Base-by-base conservation (phyloP, 1,284 basidiomycete genomes). In the Heterobasidion parviporum region DNA sequence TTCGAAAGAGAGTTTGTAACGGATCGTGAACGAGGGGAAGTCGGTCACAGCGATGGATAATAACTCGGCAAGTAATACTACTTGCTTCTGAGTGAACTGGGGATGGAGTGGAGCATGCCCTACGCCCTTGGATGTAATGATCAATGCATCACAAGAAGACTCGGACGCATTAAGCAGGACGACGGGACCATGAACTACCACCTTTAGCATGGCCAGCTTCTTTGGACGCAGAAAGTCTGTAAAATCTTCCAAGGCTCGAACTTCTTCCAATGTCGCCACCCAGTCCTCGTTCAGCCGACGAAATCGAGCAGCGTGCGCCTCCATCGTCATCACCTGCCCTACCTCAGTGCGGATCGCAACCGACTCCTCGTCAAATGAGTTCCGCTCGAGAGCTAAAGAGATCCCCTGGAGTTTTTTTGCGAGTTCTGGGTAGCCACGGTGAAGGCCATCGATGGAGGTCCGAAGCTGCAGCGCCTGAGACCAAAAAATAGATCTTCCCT, bases 171-270 rank as follows among this genome's bases (percentile, higher is more conserved):
- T 58, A 10, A 60, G 16, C 14, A 60, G 5, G 16, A 56, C 52
- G 1, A 60, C 52, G 7, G 57, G 56, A 7, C 59, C 59, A 9
- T 16, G 10, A 18, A 50, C 10, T 8, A 53, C 55, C 6, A 52
- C 57, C 2, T 12, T 33, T 14, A 60, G 54, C n/a, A 49, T 36
- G 8, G 41, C 18, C 12, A 43, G 26, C 8, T 9, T 34, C 46
- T 45, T 51, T 6, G 59, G 56, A 14, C 16, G 50, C 20, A 60
- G 49, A 50, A 60, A 60, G 14, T 50, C 34, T 7, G 50, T 52
- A 45, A 56, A 58, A 9, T 52, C 54, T 14, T 54, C 54, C 6
- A 58, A 8, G 7, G n/a, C 10, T 12, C 59, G 59, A 18, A 48
- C 47, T 18, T 53, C 32, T 8, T 43, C 50, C 2, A 60, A 4